phyloP scores from a whole-genome alignment of 2,329 filamentous ascomycete genomes.

The Penicillium concentricum region DNA sequence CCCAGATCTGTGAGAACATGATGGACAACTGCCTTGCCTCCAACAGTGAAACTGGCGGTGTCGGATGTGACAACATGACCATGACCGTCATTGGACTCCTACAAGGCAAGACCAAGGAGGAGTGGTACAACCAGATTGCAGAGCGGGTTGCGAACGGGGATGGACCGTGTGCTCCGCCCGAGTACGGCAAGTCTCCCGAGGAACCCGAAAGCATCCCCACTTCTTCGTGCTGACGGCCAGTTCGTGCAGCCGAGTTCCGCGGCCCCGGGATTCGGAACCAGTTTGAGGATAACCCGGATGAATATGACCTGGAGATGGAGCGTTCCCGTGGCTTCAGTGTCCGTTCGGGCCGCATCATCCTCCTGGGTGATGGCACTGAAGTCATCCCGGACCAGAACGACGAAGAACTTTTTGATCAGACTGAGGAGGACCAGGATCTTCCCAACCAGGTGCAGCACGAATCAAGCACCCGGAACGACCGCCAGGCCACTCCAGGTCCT shows the following conservation, averaged over 20 bases:
- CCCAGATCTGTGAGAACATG: constrained; percentile 98
- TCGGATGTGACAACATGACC: constrained; percentile 99
- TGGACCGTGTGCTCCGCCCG: constrained; percentile 95
- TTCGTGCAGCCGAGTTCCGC: constrained; percentile 72
- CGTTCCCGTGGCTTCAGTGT: constrained; percentile 69
- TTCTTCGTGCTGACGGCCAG: constrained; percentile 42
- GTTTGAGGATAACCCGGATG: constrained; percentile 71
- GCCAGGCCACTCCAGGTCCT: constrained; percentile 54
- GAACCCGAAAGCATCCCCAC: constrained; percentile 37
- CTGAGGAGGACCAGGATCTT: constrained; percentile 81
- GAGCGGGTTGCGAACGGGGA: constrained; percentile 94
- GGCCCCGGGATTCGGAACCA: constrained; percentile 79
- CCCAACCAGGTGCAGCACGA: constrained; percentile 74
- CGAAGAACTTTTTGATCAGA: constrained; percentile 90
- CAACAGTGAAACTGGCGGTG: constrained; percentile 95
- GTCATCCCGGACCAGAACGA: constrained; percentile 85
- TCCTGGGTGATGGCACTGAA: constrained; percentile 93
- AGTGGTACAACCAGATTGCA: constrained; percentile 97
- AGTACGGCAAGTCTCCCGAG: constrained; percentile 85
- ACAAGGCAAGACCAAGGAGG: constrained; percentile 87
- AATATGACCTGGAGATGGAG: constrained; percentile 53
- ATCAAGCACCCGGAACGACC: constrained; percentile 39
- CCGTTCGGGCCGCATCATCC: constrained; percentile 79
- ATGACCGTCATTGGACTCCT: constrained; percentile 90
- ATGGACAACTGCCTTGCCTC: constrained; percentile 99